Evolutionary conservation across 306 rosid genomes (phyloP).

Genomic region (Gastrolobium bilobum): DNA sequence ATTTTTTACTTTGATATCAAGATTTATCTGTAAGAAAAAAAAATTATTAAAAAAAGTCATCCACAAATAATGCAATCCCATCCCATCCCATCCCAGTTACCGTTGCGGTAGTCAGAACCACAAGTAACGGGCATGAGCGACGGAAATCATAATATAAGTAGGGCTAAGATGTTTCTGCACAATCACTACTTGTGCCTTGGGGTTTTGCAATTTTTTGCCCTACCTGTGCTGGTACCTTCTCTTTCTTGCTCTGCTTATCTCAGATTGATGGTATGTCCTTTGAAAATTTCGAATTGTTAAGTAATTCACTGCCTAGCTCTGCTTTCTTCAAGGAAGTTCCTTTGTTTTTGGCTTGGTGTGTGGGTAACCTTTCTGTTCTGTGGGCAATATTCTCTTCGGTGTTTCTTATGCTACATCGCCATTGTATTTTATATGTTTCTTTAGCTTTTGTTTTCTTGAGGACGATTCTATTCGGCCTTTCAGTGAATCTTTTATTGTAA

Average conservation of each 20-base stretch:
- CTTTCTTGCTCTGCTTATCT: constrained; percentile 73
- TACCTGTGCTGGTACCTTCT: constrained; percentile 72
- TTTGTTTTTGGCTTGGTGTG: constrained; percentile 94
- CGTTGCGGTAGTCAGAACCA: too few relatives aligned
- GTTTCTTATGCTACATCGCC: constrained; percentile 71
- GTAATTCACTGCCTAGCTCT: constrained; percentile 63
- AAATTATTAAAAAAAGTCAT: too few relatives aligned
- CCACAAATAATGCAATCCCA: too few relatives aligned
- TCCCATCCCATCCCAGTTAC: too few relatives aligned
- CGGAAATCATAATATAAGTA: too few relatives aligned
- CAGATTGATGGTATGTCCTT: constrained; percentile 58
- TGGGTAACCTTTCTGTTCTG: constrained; percentile 74
- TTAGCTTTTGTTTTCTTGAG: constrained; percentile 54
- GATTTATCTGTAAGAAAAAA: too few relatives aligned
- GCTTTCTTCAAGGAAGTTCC: constrained; percentile 62
- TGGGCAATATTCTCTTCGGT: constrained; percentile 69
- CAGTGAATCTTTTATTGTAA: constrained; percentile 45
- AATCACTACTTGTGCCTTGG: constrained; percentile 89
- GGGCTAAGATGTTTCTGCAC: constrained; percentile 91
- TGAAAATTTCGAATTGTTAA: constrained; percentile 45
- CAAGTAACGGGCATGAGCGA: too few relatives aligned
- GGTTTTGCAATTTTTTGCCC: constrained; percentile 74
- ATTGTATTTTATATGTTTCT: constrained; percentile 72
- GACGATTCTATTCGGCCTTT: constrained; percentile 37
- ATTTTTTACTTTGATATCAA: too few relatives aligned